Evolutionary conservation across 306 rosid genomes (phyloP).

Genomic region (Fagus sylvatica): DNA sequence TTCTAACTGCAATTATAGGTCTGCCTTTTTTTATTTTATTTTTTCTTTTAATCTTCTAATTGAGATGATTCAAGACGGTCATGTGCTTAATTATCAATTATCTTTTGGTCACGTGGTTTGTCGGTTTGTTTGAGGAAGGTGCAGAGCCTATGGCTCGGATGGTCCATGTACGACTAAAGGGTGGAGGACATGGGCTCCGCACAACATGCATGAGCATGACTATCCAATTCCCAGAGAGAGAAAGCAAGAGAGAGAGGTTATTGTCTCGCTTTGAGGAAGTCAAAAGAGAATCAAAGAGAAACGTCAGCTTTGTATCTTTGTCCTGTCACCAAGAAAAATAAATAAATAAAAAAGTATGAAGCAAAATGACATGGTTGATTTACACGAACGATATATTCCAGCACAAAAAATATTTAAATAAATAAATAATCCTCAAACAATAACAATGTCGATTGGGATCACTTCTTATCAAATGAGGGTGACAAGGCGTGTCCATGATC

Average conservation of each 20-base stretch:
- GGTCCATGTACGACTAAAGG: conserved; percentile 41
- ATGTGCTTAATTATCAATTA: conserved; percentile 34
- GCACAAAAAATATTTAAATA: no score
- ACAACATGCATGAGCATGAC: conserved; percentile 41
- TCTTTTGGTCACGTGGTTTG: conserved; percentile 65
- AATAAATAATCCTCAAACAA: no score
- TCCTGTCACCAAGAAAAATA: conserved; percentile 37
- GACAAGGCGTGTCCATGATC: no score
- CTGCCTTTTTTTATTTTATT: conserved; percentile 23
- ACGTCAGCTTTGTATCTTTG: conserved; percentile 59
- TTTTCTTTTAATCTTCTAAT: neutral
- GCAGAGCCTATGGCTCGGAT: conserved; percentile 35
- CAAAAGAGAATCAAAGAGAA: conserved; percentile 40
- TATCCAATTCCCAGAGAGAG: conserved; percentile 26
- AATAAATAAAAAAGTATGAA: conserved; percentile 2
- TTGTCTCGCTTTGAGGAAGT: conserved; percentile 38
- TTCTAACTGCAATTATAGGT: conserved; percentile 37
- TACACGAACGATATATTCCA: no score
- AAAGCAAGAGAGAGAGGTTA: neutral
- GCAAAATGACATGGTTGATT: conserved; percentile 12
- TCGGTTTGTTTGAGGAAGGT: conserved; percentile 59
- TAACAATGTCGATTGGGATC: no score
- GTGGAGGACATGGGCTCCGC: conserved; percentile 35
- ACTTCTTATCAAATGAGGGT: no score
- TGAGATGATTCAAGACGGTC: conserved; percentile 43